Evolutionary conservation across 495 filamentous ascomycete genomes (phyloP), one percentile per base, ranked within the genome.

Genomic region (Penicillium psychrofluorescens): DNA sequence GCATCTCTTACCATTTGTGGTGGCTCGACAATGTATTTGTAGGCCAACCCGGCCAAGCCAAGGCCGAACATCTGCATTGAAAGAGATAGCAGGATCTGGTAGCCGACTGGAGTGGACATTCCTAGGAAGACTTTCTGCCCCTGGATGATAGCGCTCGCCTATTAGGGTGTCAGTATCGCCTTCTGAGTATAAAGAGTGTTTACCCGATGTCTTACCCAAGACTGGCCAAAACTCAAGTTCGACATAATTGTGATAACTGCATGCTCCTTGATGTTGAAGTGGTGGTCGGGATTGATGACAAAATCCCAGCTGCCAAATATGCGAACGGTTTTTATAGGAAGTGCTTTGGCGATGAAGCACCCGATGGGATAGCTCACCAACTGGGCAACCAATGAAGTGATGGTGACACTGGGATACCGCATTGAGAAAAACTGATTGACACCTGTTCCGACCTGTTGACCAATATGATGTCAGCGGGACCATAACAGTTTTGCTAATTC

Each of bases 21-120:
- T 7, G 86, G 86, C 12, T 84, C 74, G 30, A 90, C 84, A 28
- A 90, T 70, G 58, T 83, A 90, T 37, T 80, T 74, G 29, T 85
- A 73, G 11, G 61, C 61, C 15, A 74, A 35, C 4, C 73, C 73
- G 28, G 73, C 72, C 40, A 72, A 58, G 13, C 72, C 72, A 34
- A 72, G 71, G 7, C 73, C 73, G 41, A 75, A 66, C 45, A 74
- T 66, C 50, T 77, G 74, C 29, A 68, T 75, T 1, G 66, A 62
- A 14, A 59, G 34, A 0, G 56, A 41, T 30, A 59, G 35, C 29
- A 59, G 36, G 13, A 73, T 62, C 45, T 75, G 72, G 63, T 66
- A 77, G 14, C 70, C 28, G 68, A 47, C 48, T 87, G 74, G 32
- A 71, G 67, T 2, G 72, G 73, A 12, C 75, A 68, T 48, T 81